Evolutionary conservation across 331 rosid species (phyloP).

Genomic region (Acacia pycnantha): DNA sequence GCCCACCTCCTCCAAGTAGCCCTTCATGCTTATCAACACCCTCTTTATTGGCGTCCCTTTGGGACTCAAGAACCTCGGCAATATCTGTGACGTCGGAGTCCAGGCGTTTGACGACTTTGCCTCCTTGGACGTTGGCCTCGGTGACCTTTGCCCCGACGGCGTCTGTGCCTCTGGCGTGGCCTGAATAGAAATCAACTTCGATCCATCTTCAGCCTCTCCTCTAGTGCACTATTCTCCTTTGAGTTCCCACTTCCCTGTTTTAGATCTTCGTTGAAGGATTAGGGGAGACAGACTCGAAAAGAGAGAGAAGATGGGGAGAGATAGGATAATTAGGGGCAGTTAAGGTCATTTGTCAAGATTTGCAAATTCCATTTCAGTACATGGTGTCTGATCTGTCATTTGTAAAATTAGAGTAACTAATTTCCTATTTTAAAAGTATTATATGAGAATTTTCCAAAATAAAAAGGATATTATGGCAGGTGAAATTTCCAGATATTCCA

Average conservation of each 20-base stretch:
- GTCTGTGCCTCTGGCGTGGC: constrained; percentile 91
- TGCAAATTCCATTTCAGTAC: too few species aligned
- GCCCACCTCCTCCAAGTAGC: constrained; percentile 94
- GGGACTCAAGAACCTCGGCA: constrained; percentile 88
- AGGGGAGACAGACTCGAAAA: too few species aligned
- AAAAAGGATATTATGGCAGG: neutral
- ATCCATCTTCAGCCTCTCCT: constrained; percentile 77
- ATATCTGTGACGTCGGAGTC: constrained; percentile 93
- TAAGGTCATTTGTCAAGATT: too few species aligned
- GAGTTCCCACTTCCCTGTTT: neutral
- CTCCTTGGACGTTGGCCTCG: constrained; percentile 63
- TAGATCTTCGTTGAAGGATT: neutral
- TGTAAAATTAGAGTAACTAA: too few species aligned
- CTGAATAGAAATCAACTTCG: constrained; percentile 80
- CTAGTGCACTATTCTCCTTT: constrained; percentile 38
- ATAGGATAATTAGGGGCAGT: too few species aligned
- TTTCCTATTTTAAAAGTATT: too few species aligned
- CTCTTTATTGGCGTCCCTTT: constrained; percentile 97
- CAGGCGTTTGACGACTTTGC: constrained; percentile 88
- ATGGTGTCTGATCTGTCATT: too few species aligned
- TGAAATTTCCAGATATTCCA: neutral
- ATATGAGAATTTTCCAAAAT: too few species aligned
- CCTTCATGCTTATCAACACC: constrained; percentile 86
- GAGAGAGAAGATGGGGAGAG: too few species aligned
- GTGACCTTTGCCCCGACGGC: constrained; percentile 89